Evolutionary conservation across 2,329 filamentous ascomycete genomes (phyloP), one percentile per base, ranked within the genome.

Genomic region (Xylariaceae sp.): DNA sequence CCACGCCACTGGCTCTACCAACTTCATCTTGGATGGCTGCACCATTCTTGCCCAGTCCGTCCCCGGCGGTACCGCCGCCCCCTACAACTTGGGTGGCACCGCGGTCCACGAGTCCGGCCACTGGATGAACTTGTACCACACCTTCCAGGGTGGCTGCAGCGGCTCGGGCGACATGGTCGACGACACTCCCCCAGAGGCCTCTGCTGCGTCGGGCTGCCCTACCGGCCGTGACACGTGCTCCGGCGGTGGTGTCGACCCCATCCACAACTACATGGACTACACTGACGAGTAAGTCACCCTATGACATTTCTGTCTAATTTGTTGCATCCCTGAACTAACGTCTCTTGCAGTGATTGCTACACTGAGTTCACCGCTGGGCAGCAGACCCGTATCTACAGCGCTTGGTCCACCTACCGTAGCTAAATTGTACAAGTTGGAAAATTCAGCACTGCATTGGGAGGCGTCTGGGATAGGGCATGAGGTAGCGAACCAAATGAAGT

Each of bases 321-420:
- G 10, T 14, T 33, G 3, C 17, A 17, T 48, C 28, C 5, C 48
- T 53, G 19, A n/a, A 63, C 70, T 53, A 69, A 61, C 48, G n/a
- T 1, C 10, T 45, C 39, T 41, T 47, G 42, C 34, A 73, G 71
- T 59, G 50, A 62, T 53, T 78, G 75, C 67, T 75, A 74, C 63
- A 64, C 69, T 38, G 69, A 74, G 62, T 78, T 78, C 65, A 75
- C 73, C 6, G 38, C 67, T 14, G 72, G 71, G 10, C 75, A 78
- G 63, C 57, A 63, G 41, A 64, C 63, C 31, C 72, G 73, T 50
- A 74, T 75, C 63, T 65, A 68, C 60, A 70, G 66, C 54, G 64
- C 66, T 55, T 76, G 67, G 69, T 59, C 61, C 44, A 50, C 59
- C 28, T 75, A 71, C 66, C 71, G 73, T 34, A n/a, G 28, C 19